phyloP scores from a whole-genome alignment of 768 basidiomycete species.

The Agrocybe chaxingu region DNA sequence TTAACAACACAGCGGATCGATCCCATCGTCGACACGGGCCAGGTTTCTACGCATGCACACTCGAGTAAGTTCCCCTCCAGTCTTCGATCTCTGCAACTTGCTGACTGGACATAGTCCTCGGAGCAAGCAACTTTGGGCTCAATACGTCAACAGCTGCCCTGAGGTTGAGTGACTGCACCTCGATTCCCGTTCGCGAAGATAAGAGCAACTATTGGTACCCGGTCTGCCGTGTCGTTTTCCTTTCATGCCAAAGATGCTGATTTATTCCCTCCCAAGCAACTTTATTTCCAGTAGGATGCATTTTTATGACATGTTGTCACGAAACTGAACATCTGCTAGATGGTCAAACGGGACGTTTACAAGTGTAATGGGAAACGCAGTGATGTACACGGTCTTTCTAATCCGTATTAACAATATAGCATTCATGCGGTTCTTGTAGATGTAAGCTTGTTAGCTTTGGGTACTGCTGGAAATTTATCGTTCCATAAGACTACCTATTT shows the following conservation, averaged over 20 bases:
- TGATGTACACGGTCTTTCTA: conserved; percentile 24
- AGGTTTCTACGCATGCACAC: conserved; percentile 31
- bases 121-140: conserved; percentile 35
- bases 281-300: conserved; percentile 30
- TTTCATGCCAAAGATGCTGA: no score
- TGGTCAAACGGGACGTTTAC: conserved; percentile 36
- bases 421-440: neutral
- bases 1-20: conserved; percentile 36
- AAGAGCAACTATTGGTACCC: conserved; percentile 34
- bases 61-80: conserved; percentile 14
- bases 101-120: conserved; percentile 23
- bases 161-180: conserved; percentile 32
- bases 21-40: conserved; percentile 32
- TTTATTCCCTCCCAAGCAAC: conserved; percentile 2
- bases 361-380: conserved; percentile 30
- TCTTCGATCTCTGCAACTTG: neutral
- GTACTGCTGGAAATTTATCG: neutral
- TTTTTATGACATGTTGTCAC: neutral
- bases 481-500: conserved; percentile 31
- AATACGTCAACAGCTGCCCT: conserved; percentile 26
- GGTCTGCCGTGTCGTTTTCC: conserved; percentile 6
- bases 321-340: conserved; percentile 9
- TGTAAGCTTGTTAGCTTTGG: neutral
- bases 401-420: neutral
- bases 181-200: conserved; percentile 33